Base-by-base conservation (phyloP, 352 stramenopile genomes). In the Phytophthora citricola region DNA sequence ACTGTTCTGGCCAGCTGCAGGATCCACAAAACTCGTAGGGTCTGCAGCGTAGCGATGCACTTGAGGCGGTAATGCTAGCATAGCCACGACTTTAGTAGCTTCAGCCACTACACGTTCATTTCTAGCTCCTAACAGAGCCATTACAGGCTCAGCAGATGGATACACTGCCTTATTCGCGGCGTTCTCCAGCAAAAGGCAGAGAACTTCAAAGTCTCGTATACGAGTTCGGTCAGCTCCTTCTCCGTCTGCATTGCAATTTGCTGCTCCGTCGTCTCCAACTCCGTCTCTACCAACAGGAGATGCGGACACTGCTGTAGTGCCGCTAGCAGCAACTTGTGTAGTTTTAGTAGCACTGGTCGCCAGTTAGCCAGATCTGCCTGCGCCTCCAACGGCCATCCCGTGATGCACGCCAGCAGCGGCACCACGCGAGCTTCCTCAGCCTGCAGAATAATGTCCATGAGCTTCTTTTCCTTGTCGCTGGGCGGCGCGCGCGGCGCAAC, bases 351-450 rank as follows among this genome's bases (percentile, higher is more conserved):
- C 52, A 95, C 81, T 0, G 39, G 34, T 4, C 45, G 61, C 84
- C 88, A 96, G 58, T 91, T 92, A 20, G 73, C 73, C 29, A 94
- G 52, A 52, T 93, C 88, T 22, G 85, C 89, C 51, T 93, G 89
- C 15, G 75, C 81, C 69, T 96, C 89, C 64, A 92, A 87, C 20
- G 85, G 81, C 89, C 89, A 96, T 7, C 83, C 81, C 11, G 80
- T 79, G 14, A 94, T 69, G 15, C 81, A 92, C 58, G 81, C 81
- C 41, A 96, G 66, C 46, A 94, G 58, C 29, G 78, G 76, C 38
- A 71, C 63, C 24, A 96, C 66, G 4, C 75, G 79, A 56, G 67
- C 55, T 4, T 82, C 72, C 3, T 75, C 59, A 14, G 76, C 75
- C 15, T 82, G 70, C 36, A 90, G 61, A 4, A 96, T 49, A 31